Conservation (phyloP, 495 filamentous ascomycete genomes). For the Aspergillus affinis region DNA sequence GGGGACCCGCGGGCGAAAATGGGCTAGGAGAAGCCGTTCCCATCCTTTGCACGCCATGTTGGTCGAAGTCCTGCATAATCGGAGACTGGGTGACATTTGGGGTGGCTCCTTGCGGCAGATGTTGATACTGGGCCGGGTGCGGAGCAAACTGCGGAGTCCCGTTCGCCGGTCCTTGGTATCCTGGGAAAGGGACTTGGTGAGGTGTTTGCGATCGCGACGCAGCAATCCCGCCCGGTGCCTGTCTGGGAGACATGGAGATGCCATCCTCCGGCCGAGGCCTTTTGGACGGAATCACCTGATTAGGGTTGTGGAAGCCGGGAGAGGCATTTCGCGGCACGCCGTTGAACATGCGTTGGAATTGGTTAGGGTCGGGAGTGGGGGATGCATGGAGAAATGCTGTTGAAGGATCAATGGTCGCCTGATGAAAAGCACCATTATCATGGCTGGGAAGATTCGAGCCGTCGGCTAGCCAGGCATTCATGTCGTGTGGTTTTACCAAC, state of each 20-base stretch:
- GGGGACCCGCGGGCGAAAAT: slow-evolving; percentile 77
- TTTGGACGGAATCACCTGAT: slow-evolving; percentile 85
- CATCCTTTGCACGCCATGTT: slow-evolving; percentile 71
- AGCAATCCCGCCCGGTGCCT: slow-evolving; percentile 68
- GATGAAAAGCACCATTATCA: slow-evolving; percentile 75
- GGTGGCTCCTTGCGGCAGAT: slow-evolving; percentile 79
- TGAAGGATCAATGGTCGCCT: slow-evolving; percentile 55
- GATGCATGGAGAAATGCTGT: slow-evolving; percentile 52
- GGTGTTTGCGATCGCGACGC: slow-evolving; percentile 92
- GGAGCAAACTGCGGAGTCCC: slow-evolving; percentile 50
- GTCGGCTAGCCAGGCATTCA: slow-evolving; percentile 85
- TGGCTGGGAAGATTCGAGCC: slow-evolving; percentile 66
- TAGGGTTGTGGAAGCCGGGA: slow-evolving; percentile 71
- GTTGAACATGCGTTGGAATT: slow-evolving; percentile 76
- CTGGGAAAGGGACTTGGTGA: slow-evolving; percentile 65
- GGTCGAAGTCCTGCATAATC: slow-evolving; percentile 74
- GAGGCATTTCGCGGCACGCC: slow-evolving; percentile 77
- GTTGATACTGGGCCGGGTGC: slow-evolving; percentile 69
- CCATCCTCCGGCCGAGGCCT: slow-evolving; percentile 83
- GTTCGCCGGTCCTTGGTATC: slow-evolving; percentile 62
- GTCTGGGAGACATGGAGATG: slow-evolving; percentile 77
- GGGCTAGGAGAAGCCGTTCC: slow-evolving; percentile 89
- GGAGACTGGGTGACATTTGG: slow-evolving; percentile 86
- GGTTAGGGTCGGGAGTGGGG: slow-evolving; percentile 57
- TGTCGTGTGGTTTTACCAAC: slow-evolving; percentile 58